Base-by-base conservation (phyloP, 2,329 filamentous ascomycete species). In the Colletotrichum spinosum region DNA sequence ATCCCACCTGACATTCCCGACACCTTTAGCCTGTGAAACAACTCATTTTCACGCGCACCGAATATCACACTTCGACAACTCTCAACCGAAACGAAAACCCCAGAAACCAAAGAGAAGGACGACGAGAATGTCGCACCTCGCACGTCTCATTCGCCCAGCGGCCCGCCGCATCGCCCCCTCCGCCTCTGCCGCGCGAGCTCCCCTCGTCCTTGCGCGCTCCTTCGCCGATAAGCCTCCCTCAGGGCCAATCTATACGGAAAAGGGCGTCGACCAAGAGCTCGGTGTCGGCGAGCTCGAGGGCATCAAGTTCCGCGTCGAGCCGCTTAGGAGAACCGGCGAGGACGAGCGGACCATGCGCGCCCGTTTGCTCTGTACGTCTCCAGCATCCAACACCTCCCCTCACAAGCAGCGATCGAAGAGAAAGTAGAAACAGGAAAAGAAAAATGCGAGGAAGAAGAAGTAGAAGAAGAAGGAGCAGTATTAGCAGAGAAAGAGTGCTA, bases 251-350 rank as follows among this genome's bases (percentile, higher is more conserved):
- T 48, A 67, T 35, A 63, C 52, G 41, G 58, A 67, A 15, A 53
- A 55, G 15, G 53, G 70, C 48, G 63, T 42, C 65, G 63, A 62
- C 17, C 54, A 68, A 44, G 93, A 97, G 71, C 85, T 97, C 67
- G 89, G 83, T 49, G 92, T 96, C 72, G 94, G 93, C 74, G 93
- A 97, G 83, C 88, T 97, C 74, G 89, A 97, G 76, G 93, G 93
- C 70, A 92, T 90, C 68, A 86, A 87, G 64, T 97, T 98, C 81
- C 92, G 88, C 77, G 90, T 98, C 73, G 93, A 97, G 84, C 96
- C 96, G n/a, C 80, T 98, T 70, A 88, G 92, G 67, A 87, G 96
- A 55, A 87, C 86, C 8, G 94, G 94, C 72, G 96, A 99, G 80
- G 92, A 96, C 80, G 82, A 87, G 51, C 85, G 87, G 71, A 99